Conservation (phyloP, 2,329 filamentous ascomycete genomes). For the Trichoderma atroviride region DNA sequence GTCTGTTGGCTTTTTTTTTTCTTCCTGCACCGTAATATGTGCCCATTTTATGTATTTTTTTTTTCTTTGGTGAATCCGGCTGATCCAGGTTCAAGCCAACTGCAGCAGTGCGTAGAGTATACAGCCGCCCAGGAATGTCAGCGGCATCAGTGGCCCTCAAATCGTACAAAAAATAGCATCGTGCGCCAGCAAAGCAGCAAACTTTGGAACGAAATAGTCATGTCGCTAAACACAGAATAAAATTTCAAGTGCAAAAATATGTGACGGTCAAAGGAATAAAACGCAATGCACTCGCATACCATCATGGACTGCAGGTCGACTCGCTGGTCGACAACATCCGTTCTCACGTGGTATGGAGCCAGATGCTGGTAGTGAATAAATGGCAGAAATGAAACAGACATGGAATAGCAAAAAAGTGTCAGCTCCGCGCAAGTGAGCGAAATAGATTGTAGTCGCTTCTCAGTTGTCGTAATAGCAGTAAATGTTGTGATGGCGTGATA, state of each 20-base stretch:
- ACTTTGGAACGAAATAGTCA: neutral
- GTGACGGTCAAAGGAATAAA: neutral
- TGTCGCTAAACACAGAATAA: neutral
- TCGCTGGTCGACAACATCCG: neutral
- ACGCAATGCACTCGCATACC: conserved; percentile 12
- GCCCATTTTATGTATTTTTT: neutral
- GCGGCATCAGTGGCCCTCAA: neutral
- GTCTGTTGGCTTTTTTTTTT: neutral
- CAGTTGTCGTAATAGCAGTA: neutral
- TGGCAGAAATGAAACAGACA: neutral
- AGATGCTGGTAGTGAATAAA: neutral
- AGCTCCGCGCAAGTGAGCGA: neutral
- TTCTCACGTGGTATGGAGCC: neutral
- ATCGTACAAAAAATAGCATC: conserved; percentile 10
- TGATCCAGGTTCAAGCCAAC: neutral
- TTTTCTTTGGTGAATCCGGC: neutral
- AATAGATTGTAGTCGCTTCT: neutral
- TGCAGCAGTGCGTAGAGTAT: neutral
- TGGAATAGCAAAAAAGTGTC: neutral
- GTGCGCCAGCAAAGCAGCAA: neutral
- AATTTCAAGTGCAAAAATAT: conserved; percentile 6
- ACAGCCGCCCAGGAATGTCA: neutral
- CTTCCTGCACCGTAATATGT: conserved; percentile 3
- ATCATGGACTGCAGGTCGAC: neutral
- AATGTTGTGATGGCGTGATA: neutral